Percentiles rank a stretch among this genome's conserved stretches.
phyloP scores from a whole-genome alignment of 1,284 basidiomycete genomes.

The Apiotrichum sp. region DNA sequence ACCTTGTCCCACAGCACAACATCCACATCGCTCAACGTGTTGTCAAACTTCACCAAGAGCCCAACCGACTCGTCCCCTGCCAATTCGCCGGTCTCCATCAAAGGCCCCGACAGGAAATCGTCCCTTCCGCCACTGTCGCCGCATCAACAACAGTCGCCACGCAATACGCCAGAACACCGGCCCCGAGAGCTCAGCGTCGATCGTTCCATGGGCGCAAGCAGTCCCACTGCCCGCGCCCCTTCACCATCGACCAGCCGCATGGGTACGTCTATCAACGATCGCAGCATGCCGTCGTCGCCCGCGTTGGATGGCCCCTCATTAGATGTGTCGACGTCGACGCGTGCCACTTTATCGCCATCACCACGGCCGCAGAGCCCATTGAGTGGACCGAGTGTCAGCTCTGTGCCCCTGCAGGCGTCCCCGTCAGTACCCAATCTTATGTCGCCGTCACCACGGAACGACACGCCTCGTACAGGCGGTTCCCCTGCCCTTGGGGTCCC shows the following conservation, averaged over 20 bases:
- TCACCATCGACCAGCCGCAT: slow-evolving; percentile 1
- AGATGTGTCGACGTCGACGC: not conserved
- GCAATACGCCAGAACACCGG: not conserved
- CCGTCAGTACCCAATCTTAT: not conserved
- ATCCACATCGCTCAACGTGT: slow-evolving; percentile 14
- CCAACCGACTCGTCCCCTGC: not conserved
- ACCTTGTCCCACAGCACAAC: slow-evolving; percentile 3
- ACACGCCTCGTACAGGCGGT: slow-evolving; percentile 1
- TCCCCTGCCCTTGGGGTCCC: slow-evolving; percentile 34
- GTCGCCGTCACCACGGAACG: not conserved
- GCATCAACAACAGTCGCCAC: not conserved
- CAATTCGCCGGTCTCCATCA: not conserved
- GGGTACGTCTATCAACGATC: not conserved
- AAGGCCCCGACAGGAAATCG: slow-evolving; percentile 1
- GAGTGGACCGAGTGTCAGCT: not conserved
- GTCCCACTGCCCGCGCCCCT: not conserved
- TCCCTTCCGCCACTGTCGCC: slow-evolving; percentile 3
- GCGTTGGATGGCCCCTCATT: not conserved
- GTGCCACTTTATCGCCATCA: not conserved
- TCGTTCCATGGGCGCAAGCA: not conserved
- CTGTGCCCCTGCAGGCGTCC: not conserved
- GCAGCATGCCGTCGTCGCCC: slow-evolving; percentile 4
- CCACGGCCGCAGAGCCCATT: not conserved
- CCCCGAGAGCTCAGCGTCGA: slow-evolving; percentile 1
- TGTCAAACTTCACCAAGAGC: not conserved